These are phyloP conservation scores for Trichosporon ovoides DNA, from an alignment of 1,284 basidiomycete genomes.

Conservation along the genomic window DNA sequence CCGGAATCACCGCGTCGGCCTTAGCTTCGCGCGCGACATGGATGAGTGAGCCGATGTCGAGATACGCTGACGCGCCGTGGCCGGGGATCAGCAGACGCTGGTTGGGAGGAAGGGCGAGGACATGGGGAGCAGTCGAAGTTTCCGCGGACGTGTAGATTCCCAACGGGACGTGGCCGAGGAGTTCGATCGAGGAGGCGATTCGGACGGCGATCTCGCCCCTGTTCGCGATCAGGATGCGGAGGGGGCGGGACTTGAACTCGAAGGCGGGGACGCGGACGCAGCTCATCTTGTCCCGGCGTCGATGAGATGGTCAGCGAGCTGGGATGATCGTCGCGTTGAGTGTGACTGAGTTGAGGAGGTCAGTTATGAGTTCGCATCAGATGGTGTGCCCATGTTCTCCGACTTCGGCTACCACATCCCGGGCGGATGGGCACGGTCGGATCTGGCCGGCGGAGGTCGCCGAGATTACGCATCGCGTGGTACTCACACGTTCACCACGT, in stretches of 20 bases:
- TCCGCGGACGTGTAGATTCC: conserved; percentile 17
- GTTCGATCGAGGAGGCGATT: conserved; percentile 15
- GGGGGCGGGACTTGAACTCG: not conserved
- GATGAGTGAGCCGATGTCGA: conserved; percentile 13
- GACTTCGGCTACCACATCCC: not conserved
- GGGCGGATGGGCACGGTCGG: not conserved
- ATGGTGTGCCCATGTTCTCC: not conserved
- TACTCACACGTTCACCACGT: not conserved
- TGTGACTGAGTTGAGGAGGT: too few relatives aligned
- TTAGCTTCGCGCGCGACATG: conserved; percentile 7
- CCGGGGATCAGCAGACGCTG: conserved; percentile 17
- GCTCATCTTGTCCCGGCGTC: not conserved
- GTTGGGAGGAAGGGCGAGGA: conserved; percentile 5
- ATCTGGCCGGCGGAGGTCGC: conserved; percentile 1
- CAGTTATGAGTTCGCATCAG: too few relatives aligned
- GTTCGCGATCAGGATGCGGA: conserved; percentile 21
- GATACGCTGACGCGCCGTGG: conserved; percentile 16
- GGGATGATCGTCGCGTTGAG: too few relatives aligned
- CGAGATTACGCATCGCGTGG: not conserved
- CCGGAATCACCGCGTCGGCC: conserved; percentile 42
- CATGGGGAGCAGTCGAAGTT: conserved; percentile 13
- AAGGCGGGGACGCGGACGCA: conserved; percentile 2
- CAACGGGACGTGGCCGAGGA: conserved; percentile 15
- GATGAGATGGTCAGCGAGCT: too few relatives aligned
- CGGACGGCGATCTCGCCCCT: conserved; percentile 21